Evolutionary conservation across 1,284 basidiomycete genomes (phyloP).

Genomic region (Leccinum fallax): DNA sequence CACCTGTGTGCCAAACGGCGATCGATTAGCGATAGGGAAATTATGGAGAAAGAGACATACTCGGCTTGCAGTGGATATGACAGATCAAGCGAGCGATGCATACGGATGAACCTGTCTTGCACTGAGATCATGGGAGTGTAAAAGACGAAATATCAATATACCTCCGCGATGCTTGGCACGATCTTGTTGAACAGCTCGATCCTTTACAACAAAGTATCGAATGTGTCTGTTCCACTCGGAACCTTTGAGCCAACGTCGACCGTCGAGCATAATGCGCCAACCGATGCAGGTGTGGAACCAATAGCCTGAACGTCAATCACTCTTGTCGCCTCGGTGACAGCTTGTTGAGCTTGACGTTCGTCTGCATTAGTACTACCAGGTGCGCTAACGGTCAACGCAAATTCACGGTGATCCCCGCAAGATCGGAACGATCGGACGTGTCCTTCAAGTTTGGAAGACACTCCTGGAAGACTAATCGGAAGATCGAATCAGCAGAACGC

Average conservation of each 20-base stretch:
- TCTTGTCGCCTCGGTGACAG: no score
- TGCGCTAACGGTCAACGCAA: neutral
- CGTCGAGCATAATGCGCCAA: neutral
- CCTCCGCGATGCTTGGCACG: neutral
- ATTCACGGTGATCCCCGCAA: neutral
- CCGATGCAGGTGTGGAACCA: neutral
- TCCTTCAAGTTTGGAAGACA: neutral
- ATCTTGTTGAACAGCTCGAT: no score
- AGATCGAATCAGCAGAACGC: neutral
- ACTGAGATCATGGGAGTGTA: no score
- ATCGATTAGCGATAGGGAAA: no score
- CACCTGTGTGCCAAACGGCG: neutral
- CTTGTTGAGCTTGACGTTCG: neutral
- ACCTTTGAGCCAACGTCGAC: neutral
- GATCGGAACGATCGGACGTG: neutral
- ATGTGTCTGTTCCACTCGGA: neutral
- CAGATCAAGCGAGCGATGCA: no score
- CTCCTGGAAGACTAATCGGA: neutral
- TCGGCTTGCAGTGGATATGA: no score
- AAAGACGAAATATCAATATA: neutral
- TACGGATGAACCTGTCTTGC: no score
- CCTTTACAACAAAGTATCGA: neutral
- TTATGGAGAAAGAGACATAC: no score
- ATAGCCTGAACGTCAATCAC: neutral
- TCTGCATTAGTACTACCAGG: neutral